A percentile compares a stretch with the other conserved stretches of the same genome.
Evolutionary conservation across 352 stramenopile genomes (phyloP).

Genomic region (Phytopythium vexans): DNA sequence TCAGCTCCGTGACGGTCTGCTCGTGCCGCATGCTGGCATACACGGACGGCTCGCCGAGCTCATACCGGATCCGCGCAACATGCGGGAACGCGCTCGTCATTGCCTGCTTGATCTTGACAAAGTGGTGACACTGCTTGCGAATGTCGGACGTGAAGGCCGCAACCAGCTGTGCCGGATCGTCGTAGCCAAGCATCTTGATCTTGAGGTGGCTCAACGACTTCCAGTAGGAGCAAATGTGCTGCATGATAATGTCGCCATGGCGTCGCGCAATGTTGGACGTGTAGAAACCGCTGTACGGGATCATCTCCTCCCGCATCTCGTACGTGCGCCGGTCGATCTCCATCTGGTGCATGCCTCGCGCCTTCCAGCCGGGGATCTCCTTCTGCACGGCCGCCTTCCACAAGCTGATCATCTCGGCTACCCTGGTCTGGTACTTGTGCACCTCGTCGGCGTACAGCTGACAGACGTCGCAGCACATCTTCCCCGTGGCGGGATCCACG

Average conservation of each 20-base stretch:
- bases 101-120: slow-evolving; percentile 44
- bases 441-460: slow-evolving; percentile 47
- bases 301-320: slow-evolving; percentile 56
- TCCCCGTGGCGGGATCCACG: slow-evolving; percentile 23
- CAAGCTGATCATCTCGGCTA: slow-evolving; percentile 33
- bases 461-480: slow-evolving; percentile 31
- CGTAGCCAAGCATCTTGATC: slow-evolving; percentile 47
- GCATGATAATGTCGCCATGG: slow-evolving; percentile 58
- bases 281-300: slow-evolving; percentile 53
- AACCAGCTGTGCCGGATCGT: slow-evolving; percentile 37
- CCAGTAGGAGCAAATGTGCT: slow-evolving; percentile 52
- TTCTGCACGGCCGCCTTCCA: slow-evolving; percentile 37
- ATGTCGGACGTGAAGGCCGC: slow-evolving; percentile 45
- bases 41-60: slow-evolving; percentile 22
- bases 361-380: slow-evolving; percentile 38
- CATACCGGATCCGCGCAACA: slow-evolving; percentile 39
- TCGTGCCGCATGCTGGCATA: slow-evolving; percentile 42
- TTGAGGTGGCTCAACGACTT: slow-evolving; percentile 30
- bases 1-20: slow-evolving; percentile 38
- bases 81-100: slow-evolving; percentile 39
- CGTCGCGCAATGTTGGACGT: slow-evolving; percentile 49
- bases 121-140: slow-evolving; percentile 52
- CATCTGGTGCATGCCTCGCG: slow-evolving; percentile 52
- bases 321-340: slow-evolving; percentile 56
- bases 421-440: slow-evolving; percentile 38